These are phyloP conservation scores for Simplicillium aogashimaense DNA, from an alignment of 2,329 filamentous ascomycete genomes.

Conservation along the genomic window DNA sequence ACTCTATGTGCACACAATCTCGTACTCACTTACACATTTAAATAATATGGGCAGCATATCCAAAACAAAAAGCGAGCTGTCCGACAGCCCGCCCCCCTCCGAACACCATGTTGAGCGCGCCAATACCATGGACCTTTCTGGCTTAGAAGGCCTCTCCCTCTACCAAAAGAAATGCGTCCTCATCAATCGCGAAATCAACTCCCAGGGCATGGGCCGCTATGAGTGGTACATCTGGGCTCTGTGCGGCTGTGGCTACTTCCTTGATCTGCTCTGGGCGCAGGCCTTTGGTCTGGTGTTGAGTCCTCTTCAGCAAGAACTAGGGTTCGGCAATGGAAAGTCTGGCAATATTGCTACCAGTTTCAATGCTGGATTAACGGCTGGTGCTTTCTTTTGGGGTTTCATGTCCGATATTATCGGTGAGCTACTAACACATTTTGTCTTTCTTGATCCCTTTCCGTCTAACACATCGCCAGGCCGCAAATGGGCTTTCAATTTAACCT, in stretches of 20 bases:
- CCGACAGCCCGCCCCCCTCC: too few relatives aligned
- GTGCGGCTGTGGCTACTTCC: conserved; percentile 43
- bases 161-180: conserved; percentile 25
- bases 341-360: conserved; percentile 44
- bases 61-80: too few relatives aligned
- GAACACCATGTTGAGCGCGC: too few relatives aligned
- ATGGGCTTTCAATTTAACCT: conserved; percentile 49
- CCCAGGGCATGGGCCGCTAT: conserved; percentile 41
- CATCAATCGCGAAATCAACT: conserved; percentile 34
- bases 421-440: background rate
- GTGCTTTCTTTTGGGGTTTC: conserved; percentile 45
- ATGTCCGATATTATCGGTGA: conserved; percentile 38
- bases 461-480: conserved; percentile 24
- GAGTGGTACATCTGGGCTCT: conserved; percentile 42
- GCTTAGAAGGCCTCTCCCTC: conserved; percentile 15
- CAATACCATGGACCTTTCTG: conserved; percentile 1
- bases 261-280: conserved; percentile 49
- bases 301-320: conserved; percentile 45
- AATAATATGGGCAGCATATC: too few relatives aligned
- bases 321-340: conserved; percentile 27
- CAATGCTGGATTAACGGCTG: conserved; percentile 42
- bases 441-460: too few relatives aligned
- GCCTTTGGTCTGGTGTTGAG: conserved; percentile 44
- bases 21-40: too few relatives aligned
- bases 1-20: too few relatives aligned